phyloP scores from a whole-genome alignment of 2,329 filamentous ascomycete genomes.

The Fusarium tuaranense region DNA sequence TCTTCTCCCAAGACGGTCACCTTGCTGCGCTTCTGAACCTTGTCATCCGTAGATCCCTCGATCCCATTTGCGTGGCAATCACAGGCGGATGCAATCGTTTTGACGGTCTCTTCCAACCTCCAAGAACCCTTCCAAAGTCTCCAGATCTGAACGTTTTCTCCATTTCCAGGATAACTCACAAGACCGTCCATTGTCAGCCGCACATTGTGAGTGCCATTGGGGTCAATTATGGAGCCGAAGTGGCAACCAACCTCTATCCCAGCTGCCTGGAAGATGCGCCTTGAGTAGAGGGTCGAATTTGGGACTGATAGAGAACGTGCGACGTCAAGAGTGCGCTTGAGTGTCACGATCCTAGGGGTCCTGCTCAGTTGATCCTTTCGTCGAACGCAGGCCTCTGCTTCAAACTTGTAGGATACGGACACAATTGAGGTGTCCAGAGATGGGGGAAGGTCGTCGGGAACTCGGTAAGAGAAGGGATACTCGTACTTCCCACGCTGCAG shows the following conservation, averaged over 20 bases:
- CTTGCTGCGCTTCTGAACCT: slow-evolving; percentile 61
- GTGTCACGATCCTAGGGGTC: slow-evolving; percentile 61
- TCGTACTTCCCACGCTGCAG: slow-evolving; percentile 38
- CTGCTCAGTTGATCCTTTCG: slow-evolving; percentile 57
- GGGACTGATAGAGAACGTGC: slow-evolving; percentile 79
- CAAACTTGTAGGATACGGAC: slow-evolving; percentile 81
- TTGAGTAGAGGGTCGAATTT: slow-evolving; percentile 80
- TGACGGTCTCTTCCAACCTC: slow-evolving; percentile 88
- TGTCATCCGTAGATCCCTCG: rapidly evolving
- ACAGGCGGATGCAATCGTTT: slow-evolving; percentile 81
- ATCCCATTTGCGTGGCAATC: slow-evolving; percentile 67
- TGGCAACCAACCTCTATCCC: slow-evolving; percentile 87
- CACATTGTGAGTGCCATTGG: slow-evolving; percentile 75
- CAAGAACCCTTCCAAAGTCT: slow-evolving; percentile 89
- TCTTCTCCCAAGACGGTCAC: slow-evolving; percentile 80
- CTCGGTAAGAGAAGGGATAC: slow-evolving; percentile 88
- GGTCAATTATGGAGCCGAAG: slow-evolving; percentile 83
- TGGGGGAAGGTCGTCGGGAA: slow-evolving; percentile 85
- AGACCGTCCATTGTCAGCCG: slow-evolving; percentile 64
- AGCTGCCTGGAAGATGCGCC: slow-evolving; percentile 82
- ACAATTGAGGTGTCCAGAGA: slow-evolving; percentile 79
- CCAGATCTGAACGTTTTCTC: slow-evolving; percentile 79
- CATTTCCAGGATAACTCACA: slow-evolving; percentile 72
- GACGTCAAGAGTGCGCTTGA: slow-evolving; percentile 76
- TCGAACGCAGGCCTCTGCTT: slow-evolving; percentile 70